Evolutionary conservation across 495 filamentous ascomycete genomes (phyloP).

Genomic region (Ramalina intermedia): DNA sequence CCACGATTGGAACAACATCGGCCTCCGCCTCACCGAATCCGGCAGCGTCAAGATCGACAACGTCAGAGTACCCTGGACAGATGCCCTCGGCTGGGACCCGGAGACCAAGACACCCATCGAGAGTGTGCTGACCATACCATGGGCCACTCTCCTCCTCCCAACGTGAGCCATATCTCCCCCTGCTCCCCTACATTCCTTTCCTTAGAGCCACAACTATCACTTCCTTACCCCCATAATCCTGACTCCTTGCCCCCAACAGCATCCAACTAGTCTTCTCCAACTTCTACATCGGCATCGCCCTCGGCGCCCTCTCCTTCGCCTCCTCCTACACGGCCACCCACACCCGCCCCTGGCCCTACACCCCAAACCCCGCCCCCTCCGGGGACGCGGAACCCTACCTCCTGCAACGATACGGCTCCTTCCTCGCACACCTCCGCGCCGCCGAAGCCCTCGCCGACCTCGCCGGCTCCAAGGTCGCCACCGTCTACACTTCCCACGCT

Average conservation of each 20-base stretch:
- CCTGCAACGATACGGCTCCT: constrained; percentile 44
- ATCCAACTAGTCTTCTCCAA: constrained; percentile 49
- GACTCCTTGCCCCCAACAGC: constrained; percentile 2
- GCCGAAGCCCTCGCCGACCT: constrained; percentile 39
- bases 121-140: constrained; percentile 31
- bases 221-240: neutral
- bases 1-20: constrained; percentile 49
- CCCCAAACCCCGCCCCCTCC: constrained; percentile 36
- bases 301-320: constrained; percentile 35
- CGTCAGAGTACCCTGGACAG: constrained; percentile 36
- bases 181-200: neutral
- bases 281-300: constrained; percentile 47
- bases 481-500: constrained; percentile 26
- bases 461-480: constrained; percentile 30
- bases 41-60: constrained; percentile 42
- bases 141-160: constrained; percentile 37
- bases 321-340: constrained; percentile 32
- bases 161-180: constrained; percentile 25
- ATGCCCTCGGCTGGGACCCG: constrained; percentile 42
- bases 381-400: constrained; percentile 49
- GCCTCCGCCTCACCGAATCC: constrained; percentile 45
- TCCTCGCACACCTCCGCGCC: constrained; percentile 41
- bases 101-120: constrained; percentile 20
- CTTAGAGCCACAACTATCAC: neutral
- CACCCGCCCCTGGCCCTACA: constrained; percentile 46